phyloP scores from a whole-genome alignment of 768 basidiomycete genomes.

The Boletellus emodensis region DNA sequence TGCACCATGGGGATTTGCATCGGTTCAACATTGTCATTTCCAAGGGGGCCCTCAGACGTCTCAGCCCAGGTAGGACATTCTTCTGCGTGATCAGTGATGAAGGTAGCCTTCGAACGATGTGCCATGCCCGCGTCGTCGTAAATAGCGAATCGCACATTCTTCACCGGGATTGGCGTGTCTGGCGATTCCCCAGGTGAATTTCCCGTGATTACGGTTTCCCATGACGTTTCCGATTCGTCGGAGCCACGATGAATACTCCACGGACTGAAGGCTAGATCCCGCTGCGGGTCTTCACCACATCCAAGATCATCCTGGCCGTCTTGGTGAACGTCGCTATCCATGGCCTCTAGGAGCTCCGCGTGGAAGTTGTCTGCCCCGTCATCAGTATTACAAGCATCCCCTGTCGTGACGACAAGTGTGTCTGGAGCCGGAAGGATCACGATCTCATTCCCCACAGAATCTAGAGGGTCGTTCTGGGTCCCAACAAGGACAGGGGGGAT shows the following conservation, averaged over 20 bases:
- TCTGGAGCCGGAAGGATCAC: neutral
- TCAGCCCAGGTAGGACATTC: neutral
- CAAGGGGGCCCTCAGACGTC: neutral
- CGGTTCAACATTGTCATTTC: neutral
- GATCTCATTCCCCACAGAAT: neutral
- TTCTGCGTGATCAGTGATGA: neutral
- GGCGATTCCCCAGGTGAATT: neutral
- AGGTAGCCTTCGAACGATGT: neutral
- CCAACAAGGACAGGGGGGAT: neutral
- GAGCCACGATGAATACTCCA: neutral
- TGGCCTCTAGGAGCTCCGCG: neutral
- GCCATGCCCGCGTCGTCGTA: neutral
- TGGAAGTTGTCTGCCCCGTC: neutral
- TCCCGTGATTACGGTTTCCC: neutral
- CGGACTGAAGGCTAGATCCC: neutral
- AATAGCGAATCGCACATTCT: conserved; percentile 1
- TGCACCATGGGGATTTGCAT: neutral
- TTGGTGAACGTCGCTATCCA: neutral
- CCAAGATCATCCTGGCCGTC: neutral
- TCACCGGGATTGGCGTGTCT: neutral
- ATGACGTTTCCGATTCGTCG: neutral
- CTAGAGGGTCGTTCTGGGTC: neutral
- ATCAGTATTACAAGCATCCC: neutral
- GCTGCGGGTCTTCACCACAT: neutral
- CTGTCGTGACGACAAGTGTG: no score